Evolutionary conservation across 2,329 filamentous ascomycete species (phyloP).

Genomic region (Cryphonectria japonica): DNA sequence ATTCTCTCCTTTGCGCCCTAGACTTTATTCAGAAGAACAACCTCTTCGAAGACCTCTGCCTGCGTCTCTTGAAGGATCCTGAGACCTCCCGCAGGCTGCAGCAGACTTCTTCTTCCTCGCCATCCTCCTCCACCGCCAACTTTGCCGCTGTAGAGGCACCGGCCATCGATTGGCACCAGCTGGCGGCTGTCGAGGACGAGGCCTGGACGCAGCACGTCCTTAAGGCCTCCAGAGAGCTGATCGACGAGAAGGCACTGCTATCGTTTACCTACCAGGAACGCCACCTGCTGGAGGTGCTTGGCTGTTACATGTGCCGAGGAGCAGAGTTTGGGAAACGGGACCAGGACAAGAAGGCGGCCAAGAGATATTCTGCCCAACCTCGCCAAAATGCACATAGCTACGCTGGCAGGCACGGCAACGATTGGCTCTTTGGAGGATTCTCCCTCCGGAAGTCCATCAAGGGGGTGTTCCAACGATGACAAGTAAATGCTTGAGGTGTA

Average conservation of each 20-base stretch:
- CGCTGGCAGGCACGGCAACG: constrained; percentile 25
- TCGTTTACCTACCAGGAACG: constrained; percentile 32
- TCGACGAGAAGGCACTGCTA: constrained; percentile 27
- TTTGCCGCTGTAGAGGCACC: constrained; percentile 14
- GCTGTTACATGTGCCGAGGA: constrained; percentile 39
- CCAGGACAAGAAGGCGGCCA: constrained; percentile 16
- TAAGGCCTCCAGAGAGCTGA: constrained; percentile 23
- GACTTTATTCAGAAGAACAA: constrained; percentile 33
- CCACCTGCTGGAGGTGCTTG: constrained; percentile 31
- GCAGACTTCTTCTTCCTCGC: neutral
- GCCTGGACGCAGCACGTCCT: constrained; percentile 11
- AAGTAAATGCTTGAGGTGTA: constrained; percentile 6
- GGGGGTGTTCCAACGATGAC: constrained; percentile 13
- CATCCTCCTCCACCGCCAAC: neutral
- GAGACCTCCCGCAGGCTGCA: constrained; percentile 17
- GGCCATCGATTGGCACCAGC: constrained; percentile 26
- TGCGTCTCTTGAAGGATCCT: constrained; percentile 19
- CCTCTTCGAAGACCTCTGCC: constrained; percentile 36
- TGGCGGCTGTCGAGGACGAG: constrained; percentile 24
- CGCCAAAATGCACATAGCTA: constrained; percentile 24
- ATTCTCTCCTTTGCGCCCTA: constrained; percentile 31
- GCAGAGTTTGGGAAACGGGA: constrained; percentile 23
- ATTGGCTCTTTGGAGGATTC: constrained; percentile 27
- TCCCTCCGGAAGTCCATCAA: constrained; percentile 22
- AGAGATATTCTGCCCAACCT: constrained; percentile 7